Evolutionary conservation across 2,329 filamentous ascomycete species (phyloP), one percentile per base, ranked within the genome.

Genomic region (Aspergillus sp.): DNA sequence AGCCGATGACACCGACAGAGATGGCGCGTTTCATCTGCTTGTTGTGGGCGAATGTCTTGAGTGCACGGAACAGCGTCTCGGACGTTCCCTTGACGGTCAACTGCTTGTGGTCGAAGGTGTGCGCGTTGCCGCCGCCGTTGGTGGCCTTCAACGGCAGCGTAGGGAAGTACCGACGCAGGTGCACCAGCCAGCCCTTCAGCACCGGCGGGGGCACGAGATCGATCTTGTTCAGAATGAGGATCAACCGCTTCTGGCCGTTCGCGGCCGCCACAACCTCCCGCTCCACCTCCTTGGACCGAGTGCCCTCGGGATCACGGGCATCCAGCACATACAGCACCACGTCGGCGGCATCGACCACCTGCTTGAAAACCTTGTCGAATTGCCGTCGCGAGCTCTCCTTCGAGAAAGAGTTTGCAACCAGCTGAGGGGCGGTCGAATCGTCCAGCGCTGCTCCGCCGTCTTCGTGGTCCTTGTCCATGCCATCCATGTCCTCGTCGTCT

Each of bases 291-390:
- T 87, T 88, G 35, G 92, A 96, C 59, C 92, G 83, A 26, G 92
- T 96, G 53, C 90, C 90, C 70, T 95, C 88, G 1, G 92, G 92
- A 65, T 96, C 91, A 62, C 92, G 85, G 49, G 93, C 92, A 67
- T 96, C 92, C 52, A 96, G 84, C 47, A 96, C 90, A 73, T 96
- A 96, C 48, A 96, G 83, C 33, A 96, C 82, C 24, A 96, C 91
- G 68, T 96, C 92, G 46, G 92, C 89, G 57, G 89, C 83, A 56
- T 95, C 89, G 32, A 95, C 85, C 14, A 96, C 91, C 67, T 90
- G 83, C 79, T 96, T 96, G 81, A 96, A 96, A 63, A 95, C 85
- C 79, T 95, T 96, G 81, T 96, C 91, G 73, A 93, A 96, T 50
- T 90, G 89, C 73, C 86, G 90, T 65, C 91, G 84, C 48, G 92